Base-by-base conservation (phyloP, 345 rosid genomes). In the Pistacia atlantica region DNA sequence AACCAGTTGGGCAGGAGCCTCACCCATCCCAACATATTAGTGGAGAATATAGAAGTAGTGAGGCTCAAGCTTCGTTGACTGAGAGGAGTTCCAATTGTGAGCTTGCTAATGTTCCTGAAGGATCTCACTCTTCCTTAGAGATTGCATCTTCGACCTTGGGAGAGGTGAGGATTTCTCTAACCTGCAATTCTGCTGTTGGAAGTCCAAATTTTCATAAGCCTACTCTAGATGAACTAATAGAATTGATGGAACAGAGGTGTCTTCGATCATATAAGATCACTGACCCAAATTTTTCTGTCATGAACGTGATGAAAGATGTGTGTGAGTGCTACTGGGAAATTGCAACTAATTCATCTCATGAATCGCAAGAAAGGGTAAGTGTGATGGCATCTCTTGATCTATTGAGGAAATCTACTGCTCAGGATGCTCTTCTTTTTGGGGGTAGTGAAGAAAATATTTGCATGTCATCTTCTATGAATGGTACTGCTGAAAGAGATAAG, bases 161-260 rank as follows among this genome's bases (percentile, higher is more conserved):
- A 81, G 99, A 92, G 85, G 97, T 93, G 87, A 92, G 90, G 88
- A 82, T 93, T 77, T 89, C 86, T 84, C 78, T 95, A 56, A 90
- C 87, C 80, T 95, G 87, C 87, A 77, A 82, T 81, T 83, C 89
- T 84, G 73, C 88, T 77, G 72, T 82, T 81, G 90, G 87, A 83
- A 87, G 86, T 56, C 82, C 88, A 49, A 86, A 82, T 79, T 80
- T 82, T 64, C 91, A 79, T 70, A 75, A 88, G 86, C 96, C 96
- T 82, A 86, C 82, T 82, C 77, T 86, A 79, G 93, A 93, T 75
- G 92, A 87, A 55, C 89, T 93, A 75, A 85, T 88, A 77, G 85
- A 84, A 85, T 85, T 81, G 74, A 84, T 91, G 94, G 91, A 92
- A 81, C 92, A 87, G 74, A 89, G 84, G 80, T 89, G 93, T 86